Conservation (phyloP, 2,329 filamentous ascomycete species). For the Achaetomium macrosporum region DNA sequence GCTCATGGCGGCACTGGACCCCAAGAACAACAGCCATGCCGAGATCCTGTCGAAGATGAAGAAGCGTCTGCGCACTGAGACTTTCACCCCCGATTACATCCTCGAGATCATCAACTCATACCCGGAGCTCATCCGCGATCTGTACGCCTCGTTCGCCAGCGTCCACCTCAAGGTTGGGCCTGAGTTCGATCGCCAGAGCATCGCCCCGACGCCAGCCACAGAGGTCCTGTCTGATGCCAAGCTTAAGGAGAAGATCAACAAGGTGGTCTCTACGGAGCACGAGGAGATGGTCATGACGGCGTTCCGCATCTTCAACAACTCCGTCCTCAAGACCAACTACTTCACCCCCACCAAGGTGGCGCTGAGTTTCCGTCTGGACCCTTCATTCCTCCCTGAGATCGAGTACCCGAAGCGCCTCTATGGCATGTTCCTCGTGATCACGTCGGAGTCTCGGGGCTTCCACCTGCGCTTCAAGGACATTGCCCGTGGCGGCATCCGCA, state of each 20-base stretch:
- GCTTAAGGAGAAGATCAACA: conserved; percentile 71
- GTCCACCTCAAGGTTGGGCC: conserved; percentile 61
- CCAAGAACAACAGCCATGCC: conserved; percentile 75
- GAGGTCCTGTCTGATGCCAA: conserved; percentile 70
- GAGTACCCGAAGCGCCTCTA: conserved; percentile 93
- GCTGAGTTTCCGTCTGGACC: conserved; percentile 89
- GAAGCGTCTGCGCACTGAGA: conserved; percentile 89
- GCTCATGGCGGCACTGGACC: conserved; percentile 71
- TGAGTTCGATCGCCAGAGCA: conserved; percentile 44
- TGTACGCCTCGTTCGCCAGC: conserved; percentile 89
- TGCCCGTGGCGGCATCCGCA: conserved; percentile 92
- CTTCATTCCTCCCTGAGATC: conserved; percentile 77
- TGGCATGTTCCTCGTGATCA: conserved; percentile 98
- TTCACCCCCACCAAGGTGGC: conserved; percentile 96
- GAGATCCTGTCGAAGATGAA: conserved; percentile 91
- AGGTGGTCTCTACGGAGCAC: conserved; percentile 84
- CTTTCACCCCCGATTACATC: conserved; percentile 97
- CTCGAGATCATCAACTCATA: conserved; percentile 93
- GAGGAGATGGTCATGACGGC: conserved; percentile 97
- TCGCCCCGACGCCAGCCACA: conserved; percentile 50
- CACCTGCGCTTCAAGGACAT: conserved; percentile 97
- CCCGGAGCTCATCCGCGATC: conserved; percentile 74
- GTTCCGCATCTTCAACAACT: conserved; percentile 91
- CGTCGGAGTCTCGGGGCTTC: conserved; percentile 93
- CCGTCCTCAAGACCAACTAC: conserved; percentile 96